Conservation (phyloP, 345 rosid genomes). For the Lumnitzera littorea region DNA sequence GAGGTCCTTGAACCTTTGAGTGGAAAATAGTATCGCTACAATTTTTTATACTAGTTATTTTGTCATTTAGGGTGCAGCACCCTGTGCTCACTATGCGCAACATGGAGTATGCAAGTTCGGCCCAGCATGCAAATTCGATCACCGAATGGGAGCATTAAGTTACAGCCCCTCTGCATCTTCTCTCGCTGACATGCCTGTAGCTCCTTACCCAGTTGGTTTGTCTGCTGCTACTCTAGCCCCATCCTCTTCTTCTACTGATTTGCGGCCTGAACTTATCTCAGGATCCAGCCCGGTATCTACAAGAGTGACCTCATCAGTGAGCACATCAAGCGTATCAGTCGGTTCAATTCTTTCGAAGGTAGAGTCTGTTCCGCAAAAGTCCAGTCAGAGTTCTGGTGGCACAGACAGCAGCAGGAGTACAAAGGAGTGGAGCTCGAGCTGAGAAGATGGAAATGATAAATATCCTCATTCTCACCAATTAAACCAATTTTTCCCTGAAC, state of each 20-base stretch:
- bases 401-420: constrained; percentile 5
- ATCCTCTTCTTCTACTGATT: constrained; percentile 63
- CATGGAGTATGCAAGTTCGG: constrained; percentile 71
- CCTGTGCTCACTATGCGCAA: constrained; percentile 51
- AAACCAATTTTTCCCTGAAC: constrained; percentile 2
- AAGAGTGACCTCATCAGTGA: constrained; percentile 3
- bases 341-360: constrained; percentile 7
- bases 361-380: constrained; percentile 2
- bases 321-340: constrained; percentile 10
- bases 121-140: constrained; percentile 70
- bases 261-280: constrained; percentile 50
- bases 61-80: constrained; percentile 49
- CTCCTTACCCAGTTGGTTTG: constrained; percentile 70
- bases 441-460: not conserved
- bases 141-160: constrained; percentile 56
- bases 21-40: not conserved
- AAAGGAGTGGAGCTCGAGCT: constrained; percentile 7
- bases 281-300: constrained; percentile 28
- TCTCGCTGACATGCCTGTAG: constrained; percentile 65
- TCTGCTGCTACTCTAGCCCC: constrained; percentile 62
- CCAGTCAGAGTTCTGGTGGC: constrained; percentile 6
- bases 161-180: constrained; percentile 88
- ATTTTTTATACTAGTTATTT: not conserved
- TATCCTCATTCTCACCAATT: not conserved
- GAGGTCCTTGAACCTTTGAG: not conserved